Base-by-base conservation (phyloP, 345 rosid species). In the Erucastrum elatum region DNA sequence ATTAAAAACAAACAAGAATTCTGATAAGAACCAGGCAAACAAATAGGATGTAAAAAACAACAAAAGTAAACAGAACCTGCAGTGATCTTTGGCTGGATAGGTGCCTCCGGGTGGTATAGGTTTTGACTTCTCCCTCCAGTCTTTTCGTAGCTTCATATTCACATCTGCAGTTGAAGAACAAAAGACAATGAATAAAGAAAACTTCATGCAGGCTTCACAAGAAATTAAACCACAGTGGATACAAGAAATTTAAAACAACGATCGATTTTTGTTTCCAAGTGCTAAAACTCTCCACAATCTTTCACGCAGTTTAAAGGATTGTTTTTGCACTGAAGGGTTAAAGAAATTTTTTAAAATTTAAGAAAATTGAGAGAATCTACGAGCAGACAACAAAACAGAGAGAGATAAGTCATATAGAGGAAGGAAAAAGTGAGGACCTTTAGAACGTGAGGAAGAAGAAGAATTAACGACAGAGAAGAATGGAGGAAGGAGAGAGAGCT, bases 71-170 rank as follows among this genome's bases (percentile, higher is more conserved):
- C 31, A 76, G 25, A 61, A 91, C 98, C 98, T 93, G 98, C 97
- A 94, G 66, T 94, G 91, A 31, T 94, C 98, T 83, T 94, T 94
- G 16, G 97, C 98, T 13, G 97, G 98, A 81, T 94, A 94, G 17
- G 88, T 90, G 39, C 96, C 89, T 26, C 98, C 97, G 0, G 91
- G 92, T 17, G 97, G 94, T 61, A 94, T 87, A 59, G 98, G 94
- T 75, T 63, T 90, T 74, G 98, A 90, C 27, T 90, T 90, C 62
- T 89, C 75, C 71, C 97, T 90, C 98, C 98, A 94, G 79, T 88
- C 97, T 15, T 90, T 87, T 79, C 98, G 85, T 64, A 88, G 78
- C 77, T 87, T 90, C 83, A 82, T 29, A 30, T 69, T 71, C 61
- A 49, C 70, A 71, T 83, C 90, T 87, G 60, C 64, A 62, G 4